These are phyloP conservation scores for Saccharomyces hybrid DNA, from an alignment of 1,139 yeast species.

Conservation along the genomic window DNA sequence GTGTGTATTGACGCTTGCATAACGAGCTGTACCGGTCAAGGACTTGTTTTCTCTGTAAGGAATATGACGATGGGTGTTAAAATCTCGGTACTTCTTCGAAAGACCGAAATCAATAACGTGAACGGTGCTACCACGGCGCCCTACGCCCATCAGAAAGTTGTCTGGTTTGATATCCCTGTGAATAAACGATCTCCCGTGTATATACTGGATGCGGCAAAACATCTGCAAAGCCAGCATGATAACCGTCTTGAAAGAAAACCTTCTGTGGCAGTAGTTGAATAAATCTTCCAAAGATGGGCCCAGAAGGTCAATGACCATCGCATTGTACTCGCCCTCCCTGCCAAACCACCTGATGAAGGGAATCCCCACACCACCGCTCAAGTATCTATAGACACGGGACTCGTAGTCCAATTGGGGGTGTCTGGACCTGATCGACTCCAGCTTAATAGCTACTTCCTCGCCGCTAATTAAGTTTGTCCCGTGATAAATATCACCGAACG, in stretches of 20 bases:
- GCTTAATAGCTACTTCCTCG: constrained; percentile 94
- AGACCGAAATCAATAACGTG: constrained; percentile 95
- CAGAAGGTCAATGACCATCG: constrained; percentile 90
- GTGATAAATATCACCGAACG: constrained; percentile 93
- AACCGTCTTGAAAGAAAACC: constrained; percentile 89
- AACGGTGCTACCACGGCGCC: constrained; percentile 90
- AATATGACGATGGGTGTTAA: constrained; percentile 87
- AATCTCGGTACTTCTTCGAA: constrained; percentile 92
- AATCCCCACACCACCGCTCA: constrained; percentile 95
- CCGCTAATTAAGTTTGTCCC: constrained; percentile 93
- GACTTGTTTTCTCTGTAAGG: constrained; percentile 95
- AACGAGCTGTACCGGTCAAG: constrained; percentile 96
- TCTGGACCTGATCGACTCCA: constrained; percentile 82
- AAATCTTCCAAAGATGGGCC: constrained; percentile 95
- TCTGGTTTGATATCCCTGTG: constrained; percentile 77
- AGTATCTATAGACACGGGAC: constrained; percentile 87
- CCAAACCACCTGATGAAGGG: constrained; percentile 98
- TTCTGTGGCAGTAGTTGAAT: constrained; percentile 91
- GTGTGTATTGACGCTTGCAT: constrained; percentile 92
- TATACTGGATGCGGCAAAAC: constrained; percentile 87
- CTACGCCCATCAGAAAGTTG: constrained; percentile 68
- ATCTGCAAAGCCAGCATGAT: constrained; percentile 89
- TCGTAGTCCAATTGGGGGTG: constrained; percentile 97
- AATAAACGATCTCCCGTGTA: constrained; percentile 91
- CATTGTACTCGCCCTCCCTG: constrained; percentile 92